phyloP scores from a whole-genome alignment of 768 basidiomycete genomes.

The Suillus occidentalis region DNA sequence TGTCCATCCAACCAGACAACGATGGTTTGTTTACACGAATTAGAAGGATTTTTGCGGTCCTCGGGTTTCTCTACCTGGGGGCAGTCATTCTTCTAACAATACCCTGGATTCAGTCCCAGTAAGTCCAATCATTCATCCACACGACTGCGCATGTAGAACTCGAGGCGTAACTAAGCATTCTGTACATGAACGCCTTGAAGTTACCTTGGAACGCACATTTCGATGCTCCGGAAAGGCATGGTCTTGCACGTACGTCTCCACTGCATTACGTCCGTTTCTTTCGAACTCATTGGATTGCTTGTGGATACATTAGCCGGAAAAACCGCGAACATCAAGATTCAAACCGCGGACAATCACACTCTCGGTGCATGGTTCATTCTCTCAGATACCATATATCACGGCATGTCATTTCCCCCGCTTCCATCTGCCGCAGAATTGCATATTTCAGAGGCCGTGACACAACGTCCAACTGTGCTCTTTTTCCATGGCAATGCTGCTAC shows the following conservation, averaged over 20 bases:
- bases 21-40: conserved; percentile 25
- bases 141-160: conserved; percentile 18
- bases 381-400: conserved; percentile 62
- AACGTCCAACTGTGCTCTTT: conserved; percentile 80
- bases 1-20: neutral
- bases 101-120: conserved; percentile 73
- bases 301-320: conserved; percentile 58
- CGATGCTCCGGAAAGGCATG: conserved; percentile 71
- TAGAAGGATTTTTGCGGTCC: conserved; percentile 35
- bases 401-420: conserved; percentile 41
- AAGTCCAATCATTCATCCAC: conserved; percentile 29
- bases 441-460: conserved; percentile 53
- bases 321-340: conserved; percentile 67
- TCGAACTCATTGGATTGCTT: neutral
- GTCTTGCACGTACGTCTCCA: conserved; percentile 67
- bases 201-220: conserved; percentile 66
- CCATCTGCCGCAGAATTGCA: conserved; percentile 37
- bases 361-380: conserved; percentile 88
- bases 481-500: conserved; percentile 90
- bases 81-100: conserved; percentile 54
- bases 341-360: conserved; percentile 73
- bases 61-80: conserved; percentile 53
- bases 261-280: neutral
- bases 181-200: conserved; percentile 69
- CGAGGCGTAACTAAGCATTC: conserved; percentile 35